phyloP scores from a whole-genome alignment of 2,329 filamentous ascomycete species.

The Trichophyton verrucosum region DNA sequence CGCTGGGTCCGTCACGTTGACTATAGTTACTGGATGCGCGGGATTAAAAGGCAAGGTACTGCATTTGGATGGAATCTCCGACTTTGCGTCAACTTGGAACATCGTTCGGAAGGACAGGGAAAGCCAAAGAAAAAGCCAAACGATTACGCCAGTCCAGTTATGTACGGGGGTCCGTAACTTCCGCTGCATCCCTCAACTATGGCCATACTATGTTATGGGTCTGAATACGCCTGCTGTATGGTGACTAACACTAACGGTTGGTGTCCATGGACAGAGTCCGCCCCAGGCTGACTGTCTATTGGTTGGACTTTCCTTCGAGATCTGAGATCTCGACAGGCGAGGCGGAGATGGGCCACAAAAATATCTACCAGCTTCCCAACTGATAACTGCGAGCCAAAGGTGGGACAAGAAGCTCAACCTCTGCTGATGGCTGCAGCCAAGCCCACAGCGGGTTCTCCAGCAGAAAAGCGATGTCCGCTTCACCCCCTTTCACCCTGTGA shows the following conservation, averaged over 20 bases:
- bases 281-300: background rate
- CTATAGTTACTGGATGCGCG: background rate
- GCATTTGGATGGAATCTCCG: conserved; percentile 2
- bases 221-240: background rate
- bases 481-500: background rate
- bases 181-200: background rate
- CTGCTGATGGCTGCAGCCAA: background rate
- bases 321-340: background rate
- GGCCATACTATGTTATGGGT: background rate
- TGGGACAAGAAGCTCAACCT: background rate
- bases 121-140: background rate
- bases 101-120: conserved; percentile 1
- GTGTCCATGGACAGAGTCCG: background rate
- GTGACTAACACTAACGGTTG: conserved; percentile 1
- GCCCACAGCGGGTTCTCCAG: background rate
- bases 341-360: background rate
- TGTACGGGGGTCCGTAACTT: background rate
- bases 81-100: conserved; percentile 2
- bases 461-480: background rate
- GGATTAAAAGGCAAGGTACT: background rate
- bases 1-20: background rate
- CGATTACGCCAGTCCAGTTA: background rate
- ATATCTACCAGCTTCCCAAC: background rate
- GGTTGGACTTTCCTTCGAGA: background rate
- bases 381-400: background rate